Conservation (phyloP, 2,329 filamentous ascomycete species). For the Chaetomium olivaceum region DNA sequence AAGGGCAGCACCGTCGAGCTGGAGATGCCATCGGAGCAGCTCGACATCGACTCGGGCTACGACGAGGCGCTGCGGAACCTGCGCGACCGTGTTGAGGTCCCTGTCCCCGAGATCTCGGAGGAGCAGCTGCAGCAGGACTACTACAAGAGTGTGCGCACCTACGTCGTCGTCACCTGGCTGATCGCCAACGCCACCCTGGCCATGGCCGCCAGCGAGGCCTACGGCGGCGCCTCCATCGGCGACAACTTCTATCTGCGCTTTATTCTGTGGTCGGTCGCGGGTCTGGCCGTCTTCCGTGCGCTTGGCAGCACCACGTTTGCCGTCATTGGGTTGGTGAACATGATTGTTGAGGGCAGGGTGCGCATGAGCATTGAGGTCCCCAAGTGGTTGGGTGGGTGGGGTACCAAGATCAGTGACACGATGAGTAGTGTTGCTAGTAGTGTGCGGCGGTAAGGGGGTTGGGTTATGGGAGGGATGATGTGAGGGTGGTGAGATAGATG, state of each 20-base stretch:
- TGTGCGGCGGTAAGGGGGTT: slow-evolving; percentile 24
- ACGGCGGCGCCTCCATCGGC: slow-evolving; percentile 68
- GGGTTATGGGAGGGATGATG: neutral
- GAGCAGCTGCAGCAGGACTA: slow-evolving; percentile 95
- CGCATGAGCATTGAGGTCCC: slow-evolving; percentile 57
- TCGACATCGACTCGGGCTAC: slow-evolving; percentile 97
- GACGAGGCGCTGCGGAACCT: slow-evolving; percentile 96
- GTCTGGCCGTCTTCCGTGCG: slow-evolving; percentile 82
- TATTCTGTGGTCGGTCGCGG: slow-evolving; percentile 89
- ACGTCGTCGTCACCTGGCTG: slow-evolving; percentile 97
- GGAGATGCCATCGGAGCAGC: slow-evolving; percentile 96
- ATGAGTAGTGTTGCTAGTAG: slow-evolving; percentile 30
- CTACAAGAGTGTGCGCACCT: slow-evolving; percentile 94
- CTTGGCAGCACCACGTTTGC: slow-evolving; percentile 80
- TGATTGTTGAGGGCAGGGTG: slow-evolving; percentile 82
- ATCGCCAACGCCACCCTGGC: slow-evolving; percentile 86
- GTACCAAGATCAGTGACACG: slow-evolving; percentile 30
- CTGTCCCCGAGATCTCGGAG: slow-evolving; percentile 62
- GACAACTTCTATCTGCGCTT: slow-evolving; percentile 90
- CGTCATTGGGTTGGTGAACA: slow-evolving; percentile 79
- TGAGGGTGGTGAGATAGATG: slow-evolving; percentile 4
- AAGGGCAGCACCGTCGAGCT: slow-evolving; percentile 82
- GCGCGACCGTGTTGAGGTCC: slow-evolving; percentile 85
- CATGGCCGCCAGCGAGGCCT: slow-evolving; percentile 89
- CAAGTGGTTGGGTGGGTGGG: slow-evolving; percentile 45